These are phyloP conservation scores for Globisporangium solare DNA, from an alignment of 352 stramenopile species.

Conservation along the genomic window DNA sequence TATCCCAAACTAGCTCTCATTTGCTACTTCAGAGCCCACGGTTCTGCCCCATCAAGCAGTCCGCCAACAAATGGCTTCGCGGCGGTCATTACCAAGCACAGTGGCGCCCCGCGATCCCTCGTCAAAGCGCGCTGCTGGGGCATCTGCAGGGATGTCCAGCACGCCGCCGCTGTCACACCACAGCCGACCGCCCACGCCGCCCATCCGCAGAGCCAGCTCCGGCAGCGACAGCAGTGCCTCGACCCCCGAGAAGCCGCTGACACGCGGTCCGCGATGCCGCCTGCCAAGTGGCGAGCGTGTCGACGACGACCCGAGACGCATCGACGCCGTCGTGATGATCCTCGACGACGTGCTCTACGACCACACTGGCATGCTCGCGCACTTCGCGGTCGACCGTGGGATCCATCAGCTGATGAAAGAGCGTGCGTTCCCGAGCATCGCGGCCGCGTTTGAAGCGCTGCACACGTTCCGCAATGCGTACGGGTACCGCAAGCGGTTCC, in stretches of 20 bases:
- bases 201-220: not conserved
- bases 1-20: too few relatives aligned
- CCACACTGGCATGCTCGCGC: slow-evolving; percentile 73
- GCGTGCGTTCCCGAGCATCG: slow-evolving; percentile 61
- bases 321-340: slow-evolving; percentile 80
- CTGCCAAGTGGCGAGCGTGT: slow-evolving; percentile 32
- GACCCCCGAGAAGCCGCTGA: slow-evolving; percentile 2
- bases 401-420: slow-evolving; percentile 69
- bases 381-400: slow-evolving; percentile 74
- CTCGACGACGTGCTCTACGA: slow-evolving; percentile 86
- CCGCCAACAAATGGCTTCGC: too few relatives aligned
- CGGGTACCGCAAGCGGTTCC: slow-evolving; percentile 81
- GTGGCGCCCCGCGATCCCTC: too few relatives aligned
- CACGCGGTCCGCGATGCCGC: slow-evolving; percentile 15
- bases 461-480: slow-evolving; percentile 80
- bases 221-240: slow-evolving; percentile 3
- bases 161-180: not conserved
- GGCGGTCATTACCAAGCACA: too few relatives aligned
- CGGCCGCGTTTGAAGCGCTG: slow-evolving; percentile 60
- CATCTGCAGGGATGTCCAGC: not conserved
- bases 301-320: slow-evolving; percentile 41
- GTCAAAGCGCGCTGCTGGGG: not conserved
- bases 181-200: not conserved
- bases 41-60: too few relatives aligned
- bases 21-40: too few relatives aligned